Evolutionary conservation across 1,284 basidiomycete species (phyloP), one percentile per base, ranked within the genome.

Genomic region (Xerocomus minutiporus): DNA sequence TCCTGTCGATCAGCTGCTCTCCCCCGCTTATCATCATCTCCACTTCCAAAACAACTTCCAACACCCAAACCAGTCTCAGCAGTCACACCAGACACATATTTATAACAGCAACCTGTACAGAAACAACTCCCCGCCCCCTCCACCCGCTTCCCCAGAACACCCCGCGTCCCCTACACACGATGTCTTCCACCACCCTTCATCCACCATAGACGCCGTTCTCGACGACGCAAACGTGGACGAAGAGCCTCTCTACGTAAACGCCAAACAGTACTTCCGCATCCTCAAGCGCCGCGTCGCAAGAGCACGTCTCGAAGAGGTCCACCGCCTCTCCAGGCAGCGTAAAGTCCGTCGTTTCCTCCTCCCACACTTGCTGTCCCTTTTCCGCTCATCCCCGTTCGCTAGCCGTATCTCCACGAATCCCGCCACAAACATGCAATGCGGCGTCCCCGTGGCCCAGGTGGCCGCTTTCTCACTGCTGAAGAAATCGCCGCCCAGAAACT

Each of bases 371-470:
- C 15, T 23, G 23, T 34, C 9, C 42, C 34, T 12, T 25, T 20
- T 41, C 41, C 45, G 29, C 56, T 48, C 47, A 57, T 35, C n/a
- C 29, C 47, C 53, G 29, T 52, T 50, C 6, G 25, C 40, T 56
- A 97, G 93, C 95, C 95, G 1, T 98, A 97, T 73, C 83, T 97
- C 26, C 95, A 98, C 63, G 95, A 98, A 70, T 96, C 93, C 25
- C 84, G 96, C 43, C 96, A 99, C 76, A 93, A 94, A 61, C 97
- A 99, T 72, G 96, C 96, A 13, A 97, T 98, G 86, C 86, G 94
- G 41, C 83, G 96, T 34, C 96, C 96, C 13, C 81, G 97, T 57
- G 96, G 96, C 1, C 95, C 96, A 36, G 96, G 97, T 28, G 96
- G 96, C 20, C 85, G 96, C 31, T 98, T 98, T 76, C 82, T 98